These are phyloP conservation scores for Cornus kousa DNA, from an alignment of 148 eudicot species.

Conservation along the genomic window DNA sequence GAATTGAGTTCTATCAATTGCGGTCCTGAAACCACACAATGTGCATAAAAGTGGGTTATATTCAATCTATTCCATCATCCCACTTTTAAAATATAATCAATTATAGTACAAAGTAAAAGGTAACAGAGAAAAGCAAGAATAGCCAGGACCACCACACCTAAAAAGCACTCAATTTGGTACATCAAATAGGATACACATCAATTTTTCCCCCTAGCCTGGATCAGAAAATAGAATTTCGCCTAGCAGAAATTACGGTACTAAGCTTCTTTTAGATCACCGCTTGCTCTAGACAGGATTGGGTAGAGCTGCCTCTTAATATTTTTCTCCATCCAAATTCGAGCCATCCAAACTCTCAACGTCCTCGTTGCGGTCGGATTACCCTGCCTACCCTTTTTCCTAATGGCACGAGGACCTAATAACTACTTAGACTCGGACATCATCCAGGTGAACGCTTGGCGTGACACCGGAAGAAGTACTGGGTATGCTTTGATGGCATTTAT, in stretches of 20 bases:
- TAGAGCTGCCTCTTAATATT: too few relatives aligned
- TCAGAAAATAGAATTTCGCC: background rate
- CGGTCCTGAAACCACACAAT: background rate
- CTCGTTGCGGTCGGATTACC: too few relatives aligned
- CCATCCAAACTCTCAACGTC: too few relatives aligned
- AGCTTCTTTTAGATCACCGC: background rate
- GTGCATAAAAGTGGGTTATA: background rate
- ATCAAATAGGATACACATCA: background rate
- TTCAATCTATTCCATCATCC: background rate
- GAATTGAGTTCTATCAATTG: background rate
- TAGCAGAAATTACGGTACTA: background rate
- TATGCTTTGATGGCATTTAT: too few relatives aligned
- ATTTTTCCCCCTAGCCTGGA: background rate
- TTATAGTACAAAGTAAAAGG: background rate
- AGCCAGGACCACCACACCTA: background rate
- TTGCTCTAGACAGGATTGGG: background rate
- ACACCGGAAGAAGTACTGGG: too few relatives aligned
- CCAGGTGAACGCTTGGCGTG: too few relatives aligned
- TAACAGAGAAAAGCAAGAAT: background rate
- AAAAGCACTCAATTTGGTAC: background rate
- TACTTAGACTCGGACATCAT: too few relatives aligned
- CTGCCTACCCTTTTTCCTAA: too few relatives aligned
- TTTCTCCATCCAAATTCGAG: too few relatives aligned
- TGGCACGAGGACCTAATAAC: too few relatives aligned
- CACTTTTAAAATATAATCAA: background rate